Evolutionary conservation across 2,329 filamentous ascomycete genomes (phyloP).

Genomic region (Colletotrichum aenigma): DNA sequence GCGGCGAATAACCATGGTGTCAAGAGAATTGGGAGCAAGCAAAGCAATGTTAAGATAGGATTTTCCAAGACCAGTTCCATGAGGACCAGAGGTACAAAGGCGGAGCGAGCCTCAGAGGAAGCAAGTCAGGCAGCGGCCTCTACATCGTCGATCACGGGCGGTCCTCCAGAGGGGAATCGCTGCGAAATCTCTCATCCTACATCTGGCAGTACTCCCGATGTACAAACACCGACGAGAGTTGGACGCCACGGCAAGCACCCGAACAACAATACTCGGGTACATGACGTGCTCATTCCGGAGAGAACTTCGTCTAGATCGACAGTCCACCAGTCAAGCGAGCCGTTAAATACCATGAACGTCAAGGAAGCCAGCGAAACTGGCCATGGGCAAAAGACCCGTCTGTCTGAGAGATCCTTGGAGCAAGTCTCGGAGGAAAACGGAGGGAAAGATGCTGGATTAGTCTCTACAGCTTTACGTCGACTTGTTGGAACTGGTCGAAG

Average conservation of each 20-base stretch:
- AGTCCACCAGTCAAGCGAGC: not conserved
- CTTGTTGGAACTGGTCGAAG: not conserved
- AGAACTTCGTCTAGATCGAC: conserved; percentile 29
- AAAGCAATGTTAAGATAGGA: not conserved
- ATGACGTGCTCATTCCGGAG: conserved; percentile 27
- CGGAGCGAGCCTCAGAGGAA: not conserved
- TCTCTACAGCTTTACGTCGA: not conserved
- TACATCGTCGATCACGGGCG: not conserved
- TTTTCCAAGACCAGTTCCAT: not conserved
- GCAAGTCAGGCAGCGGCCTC: not conserved
- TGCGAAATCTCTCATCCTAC: not conserved
- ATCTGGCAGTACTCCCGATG: not conserved
- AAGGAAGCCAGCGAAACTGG: not conserved
- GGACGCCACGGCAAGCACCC: not conserved
- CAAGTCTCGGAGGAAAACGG: not conserved
- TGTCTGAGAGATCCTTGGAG: not conserved
- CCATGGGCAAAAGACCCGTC: not conserved
- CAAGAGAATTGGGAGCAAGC: not conserved
- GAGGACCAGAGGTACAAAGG: not conserved
- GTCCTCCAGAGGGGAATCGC: not conserved
- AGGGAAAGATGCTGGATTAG: not conserved
- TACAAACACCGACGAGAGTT: not conserved
- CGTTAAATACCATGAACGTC: not conserved
- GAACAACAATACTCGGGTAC: conserved; percentile 18
- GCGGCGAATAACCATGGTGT: not conserved